Evolutionary conservation across 2,329 filamentous ascomycete species (phyloP).

Genomic region (Trichoderma polysporum): DNA sequence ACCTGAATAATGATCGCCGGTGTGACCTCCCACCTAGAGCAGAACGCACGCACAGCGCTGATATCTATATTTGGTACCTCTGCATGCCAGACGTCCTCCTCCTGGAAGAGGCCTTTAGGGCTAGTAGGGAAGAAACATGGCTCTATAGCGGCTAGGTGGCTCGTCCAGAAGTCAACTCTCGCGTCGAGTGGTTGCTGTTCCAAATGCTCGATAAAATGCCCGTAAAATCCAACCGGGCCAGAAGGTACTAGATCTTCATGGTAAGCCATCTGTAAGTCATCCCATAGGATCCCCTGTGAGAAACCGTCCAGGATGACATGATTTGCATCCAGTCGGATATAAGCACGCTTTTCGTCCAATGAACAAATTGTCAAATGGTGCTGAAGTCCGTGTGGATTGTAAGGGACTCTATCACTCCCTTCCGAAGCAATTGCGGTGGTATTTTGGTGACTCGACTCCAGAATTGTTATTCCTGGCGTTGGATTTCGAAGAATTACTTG

Average conservation of each 20-base stretch:
- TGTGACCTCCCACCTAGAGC: slow-evolving; percentile 19
- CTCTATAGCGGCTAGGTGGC: neutral
- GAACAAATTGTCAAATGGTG: slow-evolving; percentile 12
- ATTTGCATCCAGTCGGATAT: slow-evolving; percentile 6
- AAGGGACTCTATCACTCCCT: too few species aligned
- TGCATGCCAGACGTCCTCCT: neutral
- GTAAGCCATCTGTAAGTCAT: slow-evolving; percentile 11
- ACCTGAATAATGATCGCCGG: slow-evolving; percentile 12
- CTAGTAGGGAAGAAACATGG: slow-evolving; percentile 4
- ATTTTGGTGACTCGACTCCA: neutral
- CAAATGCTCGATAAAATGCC: slow-evolving; percentile 11
- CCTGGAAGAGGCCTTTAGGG: neutral
- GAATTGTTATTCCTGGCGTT: slow-evolving; percentile 1
- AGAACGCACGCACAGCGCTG: slow-evolving; percentile 5
- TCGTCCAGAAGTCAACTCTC: neutral
- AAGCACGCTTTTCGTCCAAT: neutral
- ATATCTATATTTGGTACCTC: neutral
- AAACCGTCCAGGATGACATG: slow-evolving; percentile 16
- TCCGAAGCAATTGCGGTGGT: neutral
- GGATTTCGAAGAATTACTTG: slow-evolving; percentile 19
- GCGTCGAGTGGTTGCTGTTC: neutral
- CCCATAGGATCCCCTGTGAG: slow-evolving; percentile 1
- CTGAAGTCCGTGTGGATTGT: neutral
- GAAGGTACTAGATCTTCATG: neutral
- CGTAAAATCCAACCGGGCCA: neutral